Evolutionary conservation across 306 rosid genomes (phyloP).

Genomic region (Hippophae tibetana): DNA sequence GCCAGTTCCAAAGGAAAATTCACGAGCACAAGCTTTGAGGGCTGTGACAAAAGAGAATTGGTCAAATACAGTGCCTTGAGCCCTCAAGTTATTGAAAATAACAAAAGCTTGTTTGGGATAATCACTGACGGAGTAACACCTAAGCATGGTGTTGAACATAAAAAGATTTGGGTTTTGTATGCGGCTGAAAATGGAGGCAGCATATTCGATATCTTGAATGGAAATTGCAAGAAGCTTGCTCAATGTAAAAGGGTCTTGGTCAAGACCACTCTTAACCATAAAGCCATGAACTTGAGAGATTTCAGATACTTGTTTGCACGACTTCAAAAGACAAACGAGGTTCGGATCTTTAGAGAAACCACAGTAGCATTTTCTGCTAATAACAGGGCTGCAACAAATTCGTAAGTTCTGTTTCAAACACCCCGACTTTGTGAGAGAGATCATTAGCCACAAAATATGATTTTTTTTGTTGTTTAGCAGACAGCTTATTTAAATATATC

Average conservation of each 20-base stretch:
- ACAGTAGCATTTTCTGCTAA: neutral
- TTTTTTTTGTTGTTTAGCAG: no score
- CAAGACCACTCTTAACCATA: slow-evolving; percentile 45
- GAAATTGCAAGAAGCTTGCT: slow-evolving; percentile 62
- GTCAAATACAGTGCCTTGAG: slow-evolving; percentile 25
- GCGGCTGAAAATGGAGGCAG: slow-evolving; percentile 44
- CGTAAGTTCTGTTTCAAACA: no score
- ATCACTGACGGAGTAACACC: slow-evolving; percentile 46
- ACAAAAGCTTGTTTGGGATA: slow-evolving; percentile 35
- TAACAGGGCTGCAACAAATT: no score
- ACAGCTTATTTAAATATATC: no score
- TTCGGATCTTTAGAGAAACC: slow-evolving; percentile 3
- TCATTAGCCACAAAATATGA: no score
- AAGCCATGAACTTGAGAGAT: slow-evolving; percentile 41
- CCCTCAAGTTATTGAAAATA: slow-evolving; percentile 43
- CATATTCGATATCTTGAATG: slow-evolving; percentile 38
- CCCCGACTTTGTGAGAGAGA: no score
- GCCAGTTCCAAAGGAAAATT: slow-evolving; percentile 33
- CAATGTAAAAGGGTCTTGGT: slow-evolving; percentile 31
- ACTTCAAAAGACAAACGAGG: slow-evolving; percentile 23
- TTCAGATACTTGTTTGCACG: slow-evolving; percentile 37
- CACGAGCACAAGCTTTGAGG: slow-evolving; percentile 50
- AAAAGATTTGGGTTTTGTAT: slow-evolving; percentile 48
- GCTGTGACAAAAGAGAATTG: slow-evolving; percentile 43
- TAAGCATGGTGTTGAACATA: slow-evolving; percentile 63